Base-by-base conservation (phyloP, 441 rosid genomes). In the Adansonia rubrostipa region DNA sequence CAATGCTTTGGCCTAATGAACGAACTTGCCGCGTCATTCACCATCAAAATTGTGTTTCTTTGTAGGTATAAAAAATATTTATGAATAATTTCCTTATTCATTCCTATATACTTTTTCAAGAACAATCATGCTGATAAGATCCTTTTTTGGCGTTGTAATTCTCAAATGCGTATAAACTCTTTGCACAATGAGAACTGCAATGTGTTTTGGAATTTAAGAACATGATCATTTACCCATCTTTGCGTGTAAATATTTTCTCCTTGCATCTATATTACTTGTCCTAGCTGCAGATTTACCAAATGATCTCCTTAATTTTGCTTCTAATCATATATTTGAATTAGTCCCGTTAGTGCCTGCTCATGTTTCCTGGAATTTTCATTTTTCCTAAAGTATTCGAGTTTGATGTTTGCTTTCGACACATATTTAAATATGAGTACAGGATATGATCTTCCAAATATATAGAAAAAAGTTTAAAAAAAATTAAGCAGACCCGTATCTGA, bases 1-100 rank as follows among this genome's bases (percentile, higher is more conserved):
- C 57, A 77, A 89, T 78, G 97, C 97, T 64, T 77, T 89, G 80
- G 80, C 0, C 76, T 89, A 54, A 73, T 33, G n/a, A 53, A 48
- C 14, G n/a, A 53, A 48, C 14, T 4, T 13, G 71, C 8, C 6
- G 22, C 56, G 5, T 40, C 15, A 17, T 48, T 47, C 17, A 47
- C 11, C 68, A 50, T 65, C 47, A 50, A 36, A 36, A 13, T 65
- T 71, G 67, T 75, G 80, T 74, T 76, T 71, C 80, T 57, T 77
- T 82, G 69, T 76, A 73, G 84, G 82, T 82, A 81, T 40, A 40
- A 13, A 33, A 64, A 24, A 64, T 22, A 20, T 74, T 67, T 72
- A 58, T 54, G 61, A 77, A 28, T 64, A 36, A 28, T 73, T 51
- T 65, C 51, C 73, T 61, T 64, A 69, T 76, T 83, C 79, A 81